These are phyloP conservation scores for Backusella tarrabulga DNA, from an alignment of 192 early-diverging fungal species.

Conservation along the genomic window DNA sequence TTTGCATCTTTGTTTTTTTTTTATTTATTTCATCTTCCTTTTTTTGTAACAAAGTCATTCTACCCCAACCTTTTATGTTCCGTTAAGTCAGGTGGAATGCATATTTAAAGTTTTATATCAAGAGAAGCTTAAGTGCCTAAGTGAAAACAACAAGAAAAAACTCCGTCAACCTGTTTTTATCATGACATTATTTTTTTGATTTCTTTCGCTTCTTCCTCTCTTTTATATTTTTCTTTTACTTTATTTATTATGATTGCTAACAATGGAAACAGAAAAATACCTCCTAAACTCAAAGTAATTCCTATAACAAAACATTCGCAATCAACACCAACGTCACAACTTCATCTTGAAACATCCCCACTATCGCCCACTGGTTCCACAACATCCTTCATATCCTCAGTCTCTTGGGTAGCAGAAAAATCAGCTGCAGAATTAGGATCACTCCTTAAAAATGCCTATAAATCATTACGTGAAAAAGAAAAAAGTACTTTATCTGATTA, in stretches of 20 bases:
- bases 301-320: conserved; percentile 4
- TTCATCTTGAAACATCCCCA: not conserved
- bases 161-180: not conserved
- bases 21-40: not conserved
- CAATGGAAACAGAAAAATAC: conserved; percentile 8
- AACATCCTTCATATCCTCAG: conserved; percentile 33
- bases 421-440: conserved; percentile 34
- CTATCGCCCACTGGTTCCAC: conserved; percentile 30
- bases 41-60: not conserved
- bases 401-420: conserved; percentile 34
- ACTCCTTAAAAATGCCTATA: conserved; percentile 38
- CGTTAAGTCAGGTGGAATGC: not conserved
- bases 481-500: conserved; percentile 23
- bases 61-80: not conserved
- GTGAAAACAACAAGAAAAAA: not conserved
- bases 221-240: not conserved
- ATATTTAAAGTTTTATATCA: not conserved
- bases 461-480: conserved; percentile 35
- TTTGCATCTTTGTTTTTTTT: not conserved
- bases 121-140: not conserved
- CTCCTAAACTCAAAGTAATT: conserved; percentile 7
- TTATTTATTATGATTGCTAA: not conserved
- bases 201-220: not conserved
- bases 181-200: not conserved
- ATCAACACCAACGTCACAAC: conserved; percentile 11